Evolutionary conservation across 192 early-diverging fungal genomes (phyloP), one percentile per base, ranked within the genome.

Genomic region (Cladochytrium replicatum): DNA sequence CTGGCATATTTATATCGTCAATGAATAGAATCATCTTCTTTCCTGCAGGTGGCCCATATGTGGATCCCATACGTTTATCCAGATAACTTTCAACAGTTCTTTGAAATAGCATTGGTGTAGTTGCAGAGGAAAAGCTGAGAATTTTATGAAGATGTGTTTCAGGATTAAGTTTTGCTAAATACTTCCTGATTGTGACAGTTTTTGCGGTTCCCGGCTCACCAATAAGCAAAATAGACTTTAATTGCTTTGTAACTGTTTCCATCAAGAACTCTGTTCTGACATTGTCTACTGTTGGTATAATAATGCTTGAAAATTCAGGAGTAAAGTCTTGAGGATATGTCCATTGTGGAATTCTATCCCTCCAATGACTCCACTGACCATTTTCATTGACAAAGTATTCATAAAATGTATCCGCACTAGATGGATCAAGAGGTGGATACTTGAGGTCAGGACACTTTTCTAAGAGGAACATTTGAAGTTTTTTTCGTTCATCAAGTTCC

Each of bases 1-100:
- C 78, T 19, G 78, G 78, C 76, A 80, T 80, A 46, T 79, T 80
- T 44, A 80, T 64, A 47, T 80, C 78, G 57, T 80, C 78, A 42
- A 80, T 66, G 49, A 80, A 80, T 13, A 80, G 50, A 7, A 70
- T 63, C 78, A 80, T 80, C 44, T 76, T 80, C 46, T 80, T 80
- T 22, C 78, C 78, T 29, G 76, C 75, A 11, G 78, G 78, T 4
- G 78, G 78, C 8, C 78, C 78, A 48, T 80, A 80, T 0, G 78
- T 80, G 0, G 72, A 77, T 9, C 78, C 78, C 78, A 80, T 80
- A 4, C 75, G 58, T 54, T 80, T 80, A 52, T 80, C 78, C 9
- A 80, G 60, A 45, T 79, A 80, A 31, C 74, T 78, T 60, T 80
- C 78, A 44, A 80, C 60, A 6, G 75, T 80, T 29, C 75, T 46